Evolutionary conservation across 2,329 filamentous ascomycete species (phyloP).

Genomic region (Apiospora pterosperma): DNA sequence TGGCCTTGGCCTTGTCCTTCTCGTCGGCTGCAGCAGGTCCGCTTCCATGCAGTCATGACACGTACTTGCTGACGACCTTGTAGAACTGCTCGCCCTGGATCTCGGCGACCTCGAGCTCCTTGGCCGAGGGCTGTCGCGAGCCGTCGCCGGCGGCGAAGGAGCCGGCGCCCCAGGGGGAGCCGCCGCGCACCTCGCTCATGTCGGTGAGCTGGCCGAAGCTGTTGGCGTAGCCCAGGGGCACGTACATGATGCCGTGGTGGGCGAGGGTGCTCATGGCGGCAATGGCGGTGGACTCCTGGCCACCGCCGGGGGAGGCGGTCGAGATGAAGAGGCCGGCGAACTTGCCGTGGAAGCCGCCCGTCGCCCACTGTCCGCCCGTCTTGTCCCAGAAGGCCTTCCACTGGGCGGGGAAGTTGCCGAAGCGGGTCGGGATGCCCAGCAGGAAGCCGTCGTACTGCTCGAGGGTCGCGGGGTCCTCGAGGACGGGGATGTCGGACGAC

Average conservation of each 20-base stretch:
- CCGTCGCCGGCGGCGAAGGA: slow-evolving; percentile 81
- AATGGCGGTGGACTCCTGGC: slow-evolving; percentile 86
- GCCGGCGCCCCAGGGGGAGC: slow-evolving; percentile 88
- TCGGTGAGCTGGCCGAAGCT: slow-evolving; percentile 68
- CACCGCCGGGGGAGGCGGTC: slow-evolving; percentile 80
- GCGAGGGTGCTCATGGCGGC: slow-evolving; percentile 78
- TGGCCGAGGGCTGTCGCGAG: slow-evolving; percentile 71
- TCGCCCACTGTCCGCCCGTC: slow-evolving; percentile 80
- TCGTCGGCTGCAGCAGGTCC: slow-evolving; percentile 15
- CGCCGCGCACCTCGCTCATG: slow-evolving; percentile 78
- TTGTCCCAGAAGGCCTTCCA: slow-evolving; percentile 94
- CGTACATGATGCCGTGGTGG: slow-evolving; percentile 94
- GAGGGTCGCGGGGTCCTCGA: slow-evolving; percentile 56
- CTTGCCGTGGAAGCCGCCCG: slow-evolving; percentile 80
- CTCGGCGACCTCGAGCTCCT: slow-evolving; percentile 76
- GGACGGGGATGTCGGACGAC: slow-evolving; percentile 61
- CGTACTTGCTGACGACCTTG: slow-evolving; percentile 65
- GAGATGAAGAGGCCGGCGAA: slow-evolving; percentile 88
- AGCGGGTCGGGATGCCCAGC: slow-evolving; percentile 91
- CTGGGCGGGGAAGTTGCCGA: slow-evolving; percentile 95
- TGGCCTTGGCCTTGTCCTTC: slow-evolving; percentile 16
- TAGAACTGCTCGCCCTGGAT: slow-evolving; percentile 87
- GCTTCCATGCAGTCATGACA: slow-evolving; percentile 73
- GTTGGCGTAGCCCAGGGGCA: slow-evolving; percentile 90
- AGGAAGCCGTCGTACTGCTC: slow-evolving; percentile 83